phyloP scores from a whole-genome alignment of 192 early-diverging fungal species.

The Paraglomus brasilianum region DNA sequence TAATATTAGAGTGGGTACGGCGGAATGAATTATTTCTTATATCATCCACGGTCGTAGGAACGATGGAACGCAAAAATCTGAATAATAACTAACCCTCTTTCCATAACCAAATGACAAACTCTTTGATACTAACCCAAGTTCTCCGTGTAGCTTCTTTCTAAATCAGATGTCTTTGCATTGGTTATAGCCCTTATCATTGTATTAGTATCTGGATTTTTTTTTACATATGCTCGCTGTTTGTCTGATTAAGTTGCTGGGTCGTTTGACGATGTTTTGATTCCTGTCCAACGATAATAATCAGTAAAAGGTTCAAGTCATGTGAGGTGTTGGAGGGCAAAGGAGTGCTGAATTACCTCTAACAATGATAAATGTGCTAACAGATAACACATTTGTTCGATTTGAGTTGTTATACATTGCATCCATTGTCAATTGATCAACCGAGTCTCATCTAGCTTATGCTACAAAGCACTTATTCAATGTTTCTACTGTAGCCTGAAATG shows the following conservation, averaged over 20 bases:
- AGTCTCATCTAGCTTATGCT: conserved; percentile 23
- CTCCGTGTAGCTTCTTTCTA: conserved; percentile 36
- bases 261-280: conserved; percentile 49
- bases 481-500: too few relatives aligned
- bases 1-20: neutral
- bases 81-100: too few relatives aligned
- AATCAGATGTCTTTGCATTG: conserved; percentile 29
- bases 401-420: conserved; percentile 36
- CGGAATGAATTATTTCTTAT: too few relatives aligned
- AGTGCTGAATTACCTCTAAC: neutral
- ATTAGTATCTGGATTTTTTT: conserved; percentile 31
- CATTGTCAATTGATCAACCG: conserved; percentile 34
- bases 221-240: conserved; percentile 52
- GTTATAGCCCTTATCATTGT: neutral
- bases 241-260: conserved; percentile 43
- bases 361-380: neutral
- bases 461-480: too few relatives aligned
- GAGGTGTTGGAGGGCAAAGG: too few relatives aligned
- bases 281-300: conserved; percentile 31
- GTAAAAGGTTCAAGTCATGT: neutral
- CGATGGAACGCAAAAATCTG: too few relatives aligned
- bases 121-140: conserved; percentile 33
- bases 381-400: conserved; percentile 40
- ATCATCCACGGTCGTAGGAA: too few relatives aligned
- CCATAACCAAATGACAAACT: neutral